These are phyloP conservation scores for Podosphaera xanthii DNA, from an alignment of 2,329 filamentous ascomycete genomes.

Conservation along the genomic window DNA sequence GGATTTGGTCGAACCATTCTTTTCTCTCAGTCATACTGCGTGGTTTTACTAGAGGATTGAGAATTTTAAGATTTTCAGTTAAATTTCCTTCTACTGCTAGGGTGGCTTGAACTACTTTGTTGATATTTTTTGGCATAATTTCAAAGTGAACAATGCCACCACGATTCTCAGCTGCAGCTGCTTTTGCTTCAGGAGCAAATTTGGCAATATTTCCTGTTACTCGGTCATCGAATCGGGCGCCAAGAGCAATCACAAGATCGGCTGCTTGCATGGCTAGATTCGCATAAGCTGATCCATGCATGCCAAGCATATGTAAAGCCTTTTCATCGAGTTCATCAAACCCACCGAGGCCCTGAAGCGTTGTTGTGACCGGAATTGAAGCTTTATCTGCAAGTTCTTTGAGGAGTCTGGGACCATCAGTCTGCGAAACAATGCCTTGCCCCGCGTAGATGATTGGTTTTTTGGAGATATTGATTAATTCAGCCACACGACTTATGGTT, in stretches of 20 bases:
- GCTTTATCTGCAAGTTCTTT: constrained; percentile 77
- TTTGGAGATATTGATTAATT: constrained; percentile 70
- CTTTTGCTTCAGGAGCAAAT: constrained; percentile 74
- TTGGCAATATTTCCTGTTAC: constrained; percentile 63
- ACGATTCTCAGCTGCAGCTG: constrained; percentile 60
- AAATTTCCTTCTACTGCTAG: constrained; percentile 92
- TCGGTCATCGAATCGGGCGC: constrained; percentile 87
- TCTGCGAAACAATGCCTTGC: constrained; percentile 61
- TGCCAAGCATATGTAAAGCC: constrained; percentile 92
- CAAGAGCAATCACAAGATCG: constrained; percentile 85
- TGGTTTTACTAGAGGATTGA: constrained; percentile 48
- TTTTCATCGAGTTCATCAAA: constrained; percentile 88
- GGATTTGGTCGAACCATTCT: constrained; percentile 79
- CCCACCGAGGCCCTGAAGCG: constrained; percentile 75
- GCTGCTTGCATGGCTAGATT: constrained; percentile 97
- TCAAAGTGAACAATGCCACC: constrained; percentile 96
- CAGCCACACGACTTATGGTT: constrained; percentile 55
- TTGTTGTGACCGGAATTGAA: constrained; percentile 84
- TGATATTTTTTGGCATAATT: constrained; percentile 99
- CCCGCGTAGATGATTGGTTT: constrained; percentile 92
- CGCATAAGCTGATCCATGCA: constrained; percentile 92
- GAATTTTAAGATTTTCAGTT: constrained; percentile 47
- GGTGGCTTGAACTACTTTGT: constrained; percentile 94
- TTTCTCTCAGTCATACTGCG: constrained; percentile 41
- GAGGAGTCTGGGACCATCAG: constrained; percentile 57